Percentiles rank a stretch among this genome's conserved stretches.
Conservation (phyloP, 2,329 filamentous ascomycete genomes). For the Colletotrichum nymphaeae region DNA sequence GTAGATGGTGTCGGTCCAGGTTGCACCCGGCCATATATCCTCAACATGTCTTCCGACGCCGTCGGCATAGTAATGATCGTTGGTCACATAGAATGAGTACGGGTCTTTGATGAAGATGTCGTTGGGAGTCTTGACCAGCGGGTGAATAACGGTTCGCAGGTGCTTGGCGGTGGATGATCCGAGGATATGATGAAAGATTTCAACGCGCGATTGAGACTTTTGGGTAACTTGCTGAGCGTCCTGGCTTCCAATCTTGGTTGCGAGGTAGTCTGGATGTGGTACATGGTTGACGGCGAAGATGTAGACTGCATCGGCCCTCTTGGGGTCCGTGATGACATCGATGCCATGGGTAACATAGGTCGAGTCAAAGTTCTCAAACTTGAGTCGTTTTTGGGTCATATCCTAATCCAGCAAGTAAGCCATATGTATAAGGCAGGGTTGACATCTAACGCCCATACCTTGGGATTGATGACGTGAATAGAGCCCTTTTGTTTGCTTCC, state of each 20-base stretch:
- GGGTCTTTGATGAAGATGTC: slow-evolving; percentile 63
- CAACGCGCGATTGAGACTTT: slow-evolving; percentile 61
- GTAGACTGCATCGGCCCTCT: slow-evolving; percentile 58
- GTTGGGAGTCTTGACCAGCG: slow-evolving; percentile 67
- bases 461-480: slow-evolving; percentile 65
- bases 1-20: slow-evolving; percentile 63
- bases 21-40: slow-evolving; percentile 50
- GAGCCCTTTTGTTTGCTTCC: slow-evolving; percentile 51
- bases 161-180: slow-evolving; percentile 52
- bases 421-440: too few species aligned
- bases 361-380: slow-evolving; percentile 61
- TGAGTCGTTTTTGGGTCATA: slow-evolving; percentile 47
- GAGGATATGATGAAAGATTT: slow-evolving; percentile 57
- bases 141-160: slow-evolving; percentile 64
- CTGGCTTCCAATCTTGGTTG: slow-evolving; percentile 45
- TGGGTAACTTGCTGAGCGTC: slow-evolving; percentile 42
- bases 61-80: slow-evolving; percentile 66
- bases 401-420: slow-evolving; percentile 40
- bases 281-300: slow-evolving; percentile 72
- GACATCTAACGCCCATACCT: slow-evolving; percentile 46
- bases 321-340: slow-evolving; percentile 64
- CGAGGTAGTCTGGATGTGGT: slow-evolving; percentile 52
- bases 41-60: slow-evolving; percentile 61
- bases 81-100: slow-evolving; percentile 66
- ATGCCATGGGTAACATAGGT: slow-evolving; percentile 71